Conservation (phyloP, 306 rosid genomes). For the Cyamopsis tetragonoloba region DNA sequence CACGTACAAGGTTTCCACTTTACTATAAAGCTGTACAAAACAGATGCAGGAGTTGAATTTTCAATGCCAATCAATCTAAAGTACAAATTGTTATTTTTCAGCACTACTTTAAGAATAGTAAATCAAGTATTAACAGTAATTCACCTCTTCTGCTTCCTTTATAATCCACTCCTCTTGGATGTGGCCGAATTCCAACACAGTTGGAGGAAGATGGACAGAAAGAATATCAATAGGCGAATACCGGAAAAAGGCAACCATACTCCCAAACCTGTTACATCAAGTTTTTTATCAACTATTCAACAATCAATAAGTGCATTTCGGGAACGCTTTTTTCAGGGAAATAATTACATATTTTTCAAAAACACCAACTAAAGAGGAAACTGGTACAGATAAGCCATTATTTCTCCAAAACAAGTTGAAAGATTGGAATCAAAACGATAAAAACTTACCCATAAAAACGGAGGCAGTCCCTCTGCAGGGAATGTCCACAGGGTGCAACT, state of each 20-base stretch:
- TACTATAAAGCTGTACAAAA: conserved; percentile 55
- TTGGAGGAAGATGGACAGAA: conserved; percentile 83
- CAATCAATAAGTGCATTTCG: conserved; percentile 15
- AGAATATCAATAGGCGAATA: conserved; percentile 89
- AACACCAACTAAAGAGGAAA: too few relatives aligned
- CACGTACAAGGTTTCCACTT: conserved; percentile 65
- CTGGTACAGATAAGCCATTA: too few relatives aligned
- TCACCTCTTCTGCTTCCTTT: conserved; percentile 83
- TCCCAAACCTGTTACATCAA: conserved; percentile 71
- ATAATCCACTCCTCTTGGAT: conserved; percentile 67
- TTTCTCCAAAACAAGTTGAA: too few relatives aligned
- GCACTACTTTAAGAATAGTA: conserved; percentile 1
- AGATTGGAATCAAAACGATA: too few relatives aligned
- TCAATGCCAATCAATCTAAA: background rate
- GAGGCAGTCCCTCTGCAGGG: conserved; percentile 96
- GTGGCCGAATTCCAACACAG: conserved; percentile 71
- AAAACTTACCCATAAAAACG: conserved; percentile 89
- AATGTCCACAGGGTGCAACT: conserved; percentile 94
- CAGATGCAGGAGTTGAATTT: conserved; percentile 15
- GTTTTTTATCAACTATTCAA: conserved; percentile 28
- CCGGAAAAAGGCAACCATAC: conserved; percentile 91
- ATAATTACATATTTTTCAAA: too few relatives aligned
- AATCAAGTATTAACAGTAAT: conserved; percentile 13
- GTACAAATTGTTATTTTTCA: background rate
- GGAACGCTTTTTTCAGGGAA: too few relatives aligned